phyloP scores from a whole-genome alignment of 2,329 filamentous ascomycete species.

The Hortaea werneckii region DNA sequence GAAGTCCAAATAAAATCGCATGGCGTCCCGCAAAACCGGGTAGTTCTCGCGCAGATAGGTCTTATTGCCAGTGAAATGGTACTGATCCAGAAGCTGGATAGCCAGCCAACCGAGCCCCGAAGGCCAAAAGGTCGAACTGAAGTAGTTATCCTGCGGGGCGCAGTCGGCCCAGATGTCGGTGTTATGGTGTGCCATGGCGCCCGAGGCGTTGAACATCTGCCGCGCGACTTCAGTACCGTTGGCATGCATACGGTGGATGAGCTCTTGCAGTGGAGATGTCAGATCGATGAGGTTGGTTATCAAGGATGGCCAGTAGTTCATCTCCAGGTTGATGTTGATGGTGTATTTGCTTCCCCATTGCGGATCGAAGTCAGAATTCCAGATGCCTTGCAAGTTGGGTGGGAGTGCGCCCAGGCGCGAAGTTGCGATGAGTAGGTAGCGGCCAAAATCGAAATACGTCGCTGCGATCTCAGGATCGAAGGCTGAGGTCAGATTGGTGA shows the following conservation, averaged over 20 bases:
- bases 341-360: conserved; percentile 49
- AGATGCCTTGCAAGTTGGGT: conserved; percentile 47
- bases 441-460: conserved; percentile 44
- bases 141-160: conserved; percentile 35
- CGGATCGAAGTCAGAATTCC: conserved; percentile 37
- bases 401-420: conserved; percentile 41
- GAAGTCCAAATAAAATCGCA: too few species aligned
- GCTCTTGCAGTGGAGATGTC: conserved; percentile 40
- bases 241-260: conserved; percentile 45
- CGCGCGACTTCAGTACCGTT: conserved; percentile 43
- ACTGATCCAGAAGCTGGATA: too few species aligned
- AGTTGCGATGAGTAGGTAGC: conserved; percentile 46
- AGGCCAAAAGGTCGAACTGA: conserved; percentile 34
- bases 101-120: conserved; percentile 51
- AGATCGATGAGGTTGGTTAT: conserved; percentile 32
- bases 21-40: too few species aligned
- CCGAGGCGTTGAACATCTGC: conserved; percentile 38
- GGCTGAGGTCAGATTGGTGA: not conserved
- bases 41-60: too few species aligned
- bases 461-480: conserved; percentile 34
- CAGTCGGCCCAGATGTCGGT: conserved; percentile 51
- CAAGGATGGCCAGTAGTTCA: conserved; percentile 51
- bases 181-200: conserved; percentile 48
- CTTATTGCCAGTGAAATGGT: too few species aligned
- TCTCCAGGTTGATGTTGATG: conserved; percentile 50